phyloP scores from a whole-genome alignment of 768 basidiomycete genomes.

The Cytidiella melzeri region DNA sequence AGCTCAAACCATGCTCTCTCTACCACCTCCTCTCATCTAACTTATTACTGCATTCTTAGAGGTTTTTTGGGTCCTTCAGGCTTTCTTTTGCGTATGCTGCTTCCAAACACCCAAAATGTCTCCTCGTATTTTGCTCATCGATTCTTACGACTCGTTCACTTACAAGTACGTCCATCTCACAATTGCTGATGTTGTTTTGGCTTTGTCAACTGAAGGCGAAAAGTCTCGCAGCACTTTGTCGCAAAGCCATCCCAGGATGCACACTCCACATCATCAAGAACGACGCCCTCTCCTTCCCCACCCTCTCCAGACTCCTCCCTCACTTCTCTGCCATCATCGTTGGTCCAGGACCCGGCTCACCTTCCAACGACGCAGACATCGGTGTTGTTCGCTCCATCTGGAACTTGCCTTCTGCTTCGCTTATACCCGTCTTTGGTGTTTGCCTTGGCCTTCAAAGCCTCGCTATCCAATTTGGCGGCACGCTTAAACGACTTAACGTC shows the following conservation, averaged over 20 bases:
- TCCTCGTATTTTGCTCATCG: slow-evolving; percentile 63
- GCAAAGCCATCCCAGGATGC: slow-evolving; percentile 54
- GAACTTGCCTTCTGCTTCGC: slow-evolving; percentile 44
- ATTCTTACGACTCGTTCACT: slow-evolving; percentile 88
- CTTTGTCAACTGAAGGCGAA: background rate
- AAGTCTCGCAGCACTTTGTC: slow-evolving; percentile 71
- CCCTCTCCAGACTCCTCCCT: slow-evolving; percentile 46
- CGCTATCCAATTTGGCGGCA: slow-evolving; percentile 56
- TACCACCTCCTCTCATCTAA: too few relatives aligned
- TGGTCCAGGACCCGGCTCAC: slow-evolving; percentile 80
- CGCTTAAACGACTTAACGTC: slow-evolving; percentile 47
- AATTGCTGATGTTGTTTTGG: background rate
- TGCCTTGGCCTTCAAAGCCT: slow-evolving; percentile 81
- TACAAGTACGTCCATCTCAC: slow-evolving; percentile 58
- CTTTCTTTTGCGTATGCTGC: too few relatives aligned
- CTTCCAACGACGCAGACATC: slow-evolving; percentile 52
- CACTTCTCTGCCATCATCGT: slow-evolving; percentile 67
- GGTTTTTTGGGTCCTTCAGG: too few relatives aligned
- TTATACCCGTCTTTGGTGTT: slow-evolving; percentile 76
- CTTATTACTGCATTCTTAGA: too few relatives aligned
- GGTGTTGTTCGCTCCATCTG: slow-evolving; percentile 69
- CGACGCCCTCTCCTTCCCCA: slow-evolving; percentile 45
- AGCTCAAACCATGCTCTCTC: too few relatives aligned
- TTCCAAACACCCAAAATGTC: background rate
- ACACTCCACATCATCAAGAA: slow-evolving; percentile 70